Conservation (phyloP, 345 rosid genomes). For the Draba incana region DNA sequence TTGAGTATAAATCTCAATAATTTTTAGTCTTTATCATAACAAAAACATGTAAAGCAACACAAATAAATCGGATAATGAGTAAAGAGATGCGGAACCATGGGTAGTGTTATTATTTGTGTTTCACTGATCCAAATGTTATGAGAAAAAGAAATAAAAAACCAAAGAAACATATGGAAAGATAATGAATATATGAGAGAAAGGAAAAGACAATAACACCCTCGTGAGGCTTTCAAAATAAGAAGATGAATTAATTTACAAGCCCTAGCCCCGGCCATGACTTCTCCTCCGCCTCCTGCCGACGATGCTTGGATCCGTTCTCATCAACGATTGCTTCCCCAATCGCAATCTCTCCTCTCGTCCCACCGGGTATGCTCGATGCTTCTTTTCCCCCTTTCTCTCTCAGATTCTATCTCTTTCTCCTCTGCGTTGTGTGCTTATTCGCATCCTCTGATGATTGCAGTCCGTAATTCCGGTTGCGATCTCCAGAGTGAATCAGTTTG, state of each 20-base stretch:
- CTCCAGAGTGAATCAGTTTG: constrained; percentile 96
- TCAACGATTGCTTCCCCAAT: constrained; percentile 55
- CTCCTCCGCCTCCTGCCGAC: constrained; percentile 53
- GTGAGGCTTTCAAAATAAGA: not conserved
- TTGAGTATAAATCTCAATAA: too few relatives aligned
- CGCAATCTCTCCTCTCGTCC: constrained; percentile 55
- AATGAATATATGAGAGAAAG: too few relatives aligned
- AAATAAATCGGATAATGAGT: too few relatives aligned
- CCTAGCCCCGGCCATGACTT: constrained; percentile 24
- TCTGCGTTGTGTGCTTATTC: constrained; percentile 10
- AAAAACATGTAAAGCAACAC: too few relatives aligned
- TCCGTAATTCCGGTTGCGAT: constrained; percentile 64
- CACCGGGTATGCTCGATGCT: constrained; percentile 50
- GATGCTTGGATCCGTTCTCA: constrained; percentile 67
- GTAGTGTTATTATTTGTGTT: too few relatives aligned
- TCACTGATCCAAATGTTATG: too few relatives aligned
- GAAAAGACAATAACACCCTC: constrained; percentile 1
- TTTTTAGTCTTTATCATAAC: too few relatives aligned
- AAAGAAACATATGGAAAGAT: too few relatives aligned
- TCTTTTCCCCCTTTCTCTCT: not conserved
- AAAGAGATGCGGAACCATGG: too few relatives aligned
- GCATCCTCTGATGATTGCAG: constrained; percentile 43
- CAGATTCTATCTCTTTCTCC: not conserved
- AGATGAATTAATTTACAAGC: too few relatives aligned
- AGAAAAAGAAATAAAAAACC: too few relatives aligned